Evolutionary conservation across 2,329 filamentous ascomycete genomes (phyloP).

Genomic region (Colletotrichum costaricense): DNA sequence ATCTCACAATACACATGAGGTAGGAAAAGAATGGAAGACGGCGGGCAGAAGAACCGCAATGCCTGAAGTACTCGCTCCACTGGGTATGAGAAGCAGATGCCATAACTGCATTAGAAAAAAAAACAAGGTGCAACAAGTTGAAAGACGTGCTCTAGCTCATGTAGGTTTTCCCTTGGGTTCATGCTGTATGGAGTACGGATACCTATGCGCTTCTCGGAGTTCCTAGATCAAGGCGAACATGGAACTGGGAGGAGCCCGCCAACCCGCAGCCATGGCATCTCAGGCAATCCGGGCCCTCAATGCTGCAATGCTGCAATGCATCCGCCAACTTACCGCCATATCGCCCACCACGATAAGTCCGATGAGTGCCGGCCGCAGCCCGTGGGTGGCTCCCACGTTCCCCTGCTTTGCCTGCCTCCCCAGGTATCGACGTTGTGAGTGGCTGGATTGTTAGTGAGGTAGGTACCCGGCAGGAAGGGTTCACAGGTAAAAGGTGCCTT

Average conservation of each 20-base stretch:
- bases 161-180: background rate
- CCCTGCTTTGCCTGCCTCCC: background rate
- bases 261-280: background rate
- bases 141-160: background rate
- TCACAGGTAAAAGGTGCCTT: background rate
- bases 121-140: background rate
- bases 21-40: background rate
- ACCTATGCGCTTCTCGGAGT: background rate
- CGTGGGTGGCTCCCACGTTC: slow-evolving; percentile 3
- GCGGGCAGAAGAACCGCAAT: background rate
- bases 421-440: slow-evolving; percentile 16
- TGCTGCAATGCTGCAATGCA: slow-evolving; percentile 22
- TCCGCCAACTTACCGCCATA: slow-evolving; percentile 19
- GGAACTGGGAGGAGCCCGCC: slow-evolving; percentile 13
- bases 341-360: slow-evolving; percentile 12
- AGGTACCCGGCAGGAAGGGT: slow-evolving; percentile 12
- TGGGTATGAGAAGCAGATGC: slow-evolving; percentile 7
- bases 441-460: slow-evolving; percentile 23
- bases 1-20: too few species aligned
- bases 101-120: background rate
- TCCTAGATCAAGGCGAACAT: slow-evolving; percentile 20
- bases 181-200: background rate
- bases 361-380: slow-evolving; percentile 24
- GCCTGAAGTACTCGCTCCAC: background rate
- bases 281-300: slow-evolving; percentile 20